Conservation (phyloP, 1,284 basidiomycete genomes). For the Malassezia restricta region DNA sequence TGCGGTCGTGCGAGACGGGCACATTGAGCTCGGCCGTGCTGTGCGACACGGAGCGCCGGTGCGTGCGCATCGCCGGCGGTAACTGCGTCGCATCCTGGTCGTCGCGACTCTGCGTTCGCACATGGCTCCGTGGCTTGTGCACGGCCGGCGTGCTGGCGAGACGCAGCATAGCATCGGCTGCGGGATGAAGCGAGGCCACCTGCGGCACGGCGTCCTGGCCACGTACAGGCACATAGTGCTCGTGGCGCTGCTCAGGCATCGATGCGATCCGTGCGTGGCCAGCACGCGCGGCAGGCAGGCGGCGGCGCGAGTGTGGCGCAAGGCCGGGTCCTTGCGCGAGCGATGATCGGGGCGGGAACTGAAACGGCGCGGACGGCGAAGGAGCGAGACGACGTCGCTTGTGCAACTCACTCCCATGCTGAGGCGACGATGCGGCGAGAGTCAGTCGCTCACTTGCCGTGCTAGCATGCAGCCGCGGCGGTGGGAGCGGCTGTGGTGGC, state of each 20-base stretch:
- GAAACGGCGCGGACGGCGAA: not conserved
- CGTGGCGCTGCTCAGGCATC: constrained; percentile 4
- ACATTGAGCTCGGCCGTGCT: not conserved
- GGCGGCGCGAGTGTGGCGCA: not conserved
- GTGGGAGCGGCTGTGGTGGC: not conserved
- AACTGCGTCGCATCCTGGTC: not conserved
- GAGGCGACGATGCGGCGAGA: constrained; percentile 3
- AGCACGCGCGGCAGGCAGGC: not conserved
- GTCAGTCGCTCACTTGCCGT: constrained; percentile 4
- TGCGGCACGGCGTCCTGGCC: constrained; percentile 1
- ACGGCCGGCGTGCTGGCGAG: not conserved
- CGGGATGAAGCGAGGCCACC: not conserved
- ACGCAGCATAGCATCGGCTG: not conserved
- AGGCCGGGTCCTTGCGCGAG: constrained; percentile 4
- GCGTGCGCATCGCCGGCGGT: not conserved
- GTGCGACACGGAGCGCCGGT: constrained; percentile 10
- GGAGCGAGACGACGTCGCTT: constrained; percentile 4
- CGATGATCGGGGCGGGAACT: not conserved
- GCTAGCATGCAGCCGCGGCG: not conserved
- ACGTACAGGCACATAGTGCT: constrained; percentile 5
- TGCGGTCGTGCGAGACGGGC: constrained; percentile 11
- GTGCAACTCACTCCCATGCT: not conserved
- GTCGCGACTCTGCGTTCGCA: not conserved
- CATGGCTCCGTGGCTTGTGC: constrained; percentile 1
- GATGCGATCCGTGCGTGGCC: constrained; percentile 1